Evolutionary conservation across 306 rosid species (phyloP), one percentile per base, ranked within the genome.

Genomic region (Rubus parviflorus): DNA sequence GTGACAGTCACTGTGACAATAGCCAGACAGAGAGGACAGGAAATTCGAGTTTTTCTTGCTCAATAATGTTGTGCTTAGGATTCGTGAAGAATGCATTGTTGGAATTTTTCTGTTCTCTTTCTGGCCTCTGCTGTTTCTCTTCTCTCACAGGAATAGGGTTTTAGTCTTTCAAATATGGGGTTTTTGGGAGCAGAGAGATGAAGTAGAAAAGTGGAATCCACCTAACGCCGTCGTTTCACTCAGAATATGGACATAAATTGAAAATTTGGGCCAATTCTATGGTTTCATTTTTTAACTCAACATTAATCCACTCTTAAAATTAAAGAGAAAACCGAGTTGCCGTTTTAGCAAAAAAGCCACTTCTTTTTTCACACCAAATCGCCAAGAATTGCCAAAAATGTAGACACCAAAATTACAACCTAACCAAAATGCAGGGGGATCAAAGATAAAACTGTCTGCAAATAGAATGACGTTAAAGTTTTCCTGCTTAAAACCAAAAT

Each of bases 61-160:
- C 62, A 13, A 61, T 23, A 66, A 35, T 48, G 74, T 52, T 8
- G 69, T 86, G 84, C 64, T 75, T 48, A 82, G 37, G 68, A 80
- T 79, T 82, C 92, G 85, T 41, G 85, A 16, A 68, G 82, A 72
- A 19, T 70, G 72, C 93, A 92, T 89, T 63, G 42, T 47, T 6
- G 67, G 43, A 56, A 5, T 14, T 56, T 47, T 73, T 3, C 25
- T n/a, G 43, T 30, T 40, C 15, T 41, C 2, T 46, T n/a, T 71
- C 52, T n/a, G n/a, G n/a, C n/a, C n/a, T n/a, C n/a, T n/a, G n/a
- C n/a, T 9, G 10, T 47, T 25, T 25, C 15, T 54, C 68, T 42
- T 38, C 25, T 3, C 15, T 17, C 56, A 17, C 52, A 8, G 53
- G 16, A 14, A 9, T 52, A 37, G 74, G 66, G 77, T 68, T 76